phyloP scores from a whole-genome alignment of 1,284 basidiomycete genomes.

The Mycena citricolor region DNA sequence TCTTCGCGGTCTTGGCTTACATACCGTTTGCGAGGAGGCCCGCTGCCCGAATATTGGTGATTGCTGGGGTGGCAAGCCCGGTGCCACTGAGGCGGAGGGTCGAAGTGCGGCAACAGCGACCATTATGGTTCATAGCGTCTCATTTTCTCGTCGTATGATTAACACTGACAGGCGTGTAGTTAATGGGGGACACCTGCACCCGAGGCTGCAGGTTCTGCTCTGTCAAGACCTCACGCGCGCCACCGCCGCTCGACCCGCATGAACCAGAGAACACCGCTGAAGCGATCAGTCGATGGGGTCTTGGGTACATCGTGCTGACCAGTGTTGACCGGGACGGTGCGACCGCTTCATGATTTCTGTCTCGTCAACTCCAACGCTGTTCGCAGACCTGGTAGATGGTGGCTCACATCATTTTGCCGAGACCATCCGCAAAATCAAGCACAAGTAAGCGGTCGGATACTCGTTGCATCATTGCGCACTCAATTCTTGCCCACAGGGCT shows the following conservation, averaged over 20 bases:
- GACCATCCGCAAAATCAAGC: constrained; percentile 94
- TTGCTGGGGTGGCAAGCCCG: constrained; percentile 94
- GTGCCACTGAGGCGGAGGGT: constrained; percentile 69
- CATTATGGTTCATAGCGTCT: constrained; percentile 80
- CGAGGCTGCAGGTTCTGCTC: constrained; percentile 98
- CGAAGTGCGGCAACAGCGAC: constrained; percentile 93
- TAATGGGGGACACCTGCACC: constrained; percentile 99
- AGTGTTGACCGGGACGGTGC: constrained; percentile 95
- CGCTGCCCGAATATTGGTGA: constrained; percentile 99
- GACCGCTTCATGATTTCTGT: constrained; percentile 24
- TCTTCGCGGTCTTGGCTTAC: constrained; percentile 85
- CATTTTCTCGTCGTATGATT: constrained; percentile 8
- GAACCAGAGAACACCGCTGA: constrained; percentile 99
- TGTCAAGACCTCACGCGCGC: constrained; percentile 89
- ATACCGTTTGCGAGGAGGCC: constrained; percentile 99
- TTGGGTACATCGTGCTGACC: constrained; percentile 98
- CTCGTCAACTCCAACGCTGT: constrained; percentile 11
- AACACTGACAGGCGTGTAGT: constrained; percentile 42
- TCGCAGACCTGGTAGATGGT: constrained; percentile 84
- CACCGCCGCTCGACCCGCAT: constrained; percentile 91
- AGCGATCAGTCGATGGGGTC: constrained; percentile 96
- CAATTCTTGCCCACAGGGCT: constrained; percentile 52
- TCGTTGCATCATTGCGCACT: constrained; percentile 1
- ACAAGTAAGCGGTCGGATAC: constrained; percentile 59
- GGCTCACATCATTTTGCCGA: constrained; percentile 93